Evolutionary conservation across 768 basidiomycete genomes (phyloP).

Genomic region (Russula virescens): DNA sequence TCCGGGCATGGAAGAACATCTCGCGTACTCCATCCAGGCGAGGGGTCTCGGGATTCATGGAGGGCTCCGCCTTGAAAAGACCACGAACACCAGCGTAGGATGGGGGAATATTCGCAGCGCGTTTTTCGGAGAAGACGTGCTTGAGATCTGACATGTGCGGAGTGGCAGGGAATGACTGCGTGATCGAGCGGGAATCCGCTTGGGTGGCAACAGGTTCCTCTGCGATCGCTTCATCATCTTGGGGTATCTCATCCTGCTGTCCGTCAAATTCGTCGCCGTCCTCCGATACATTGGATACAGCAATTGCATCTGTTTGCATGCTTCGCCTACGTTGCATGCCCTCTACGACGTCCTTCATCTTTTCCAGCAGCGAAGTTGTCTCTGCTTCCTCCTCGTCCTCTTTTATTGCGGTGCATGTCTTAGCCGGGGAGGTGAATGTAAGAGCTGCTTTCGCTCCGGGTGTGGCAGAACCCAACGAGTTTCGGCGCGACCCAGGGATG

Average conservation of each 20-base stretch:
- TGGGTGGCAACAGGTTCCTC: background rate
- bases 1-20: slow-evolving; percentile 28
- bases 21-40: slow-evolving; percentile 32
- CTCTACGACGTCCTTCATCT: slow-evolving; percentile 36
- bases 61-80: slow-evolving; percentile 28
- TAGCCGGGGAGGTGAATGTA: slow-evolving; percentile 9
- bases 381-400: slow-evolving; percentile 33
- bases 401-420: slow-evolving; percentile 20
- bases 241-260: slow-evolving; percentile 26
- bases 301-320: slow-evolving; percentile 25
- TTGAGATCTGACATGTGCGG: slow-evolving; percentile 31
- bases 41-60: slow-evolving; percentile 30
- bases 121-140: slow-evolving; percentile 29
- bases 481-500: slow-evolving; percentile 45
- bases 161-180: slow-evolving; percentile 25
- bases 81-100: slow-evolving; percentile 31
- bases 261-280: slow-evolving; percentile 36
- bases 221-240: slow-evolving; percentile 19
- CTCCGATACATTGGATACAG: slow-evolving; percentile 34
- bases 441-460: background rate
- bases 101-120: slow-evolving; percentile 24
- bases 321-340: slow-evolving; percentile 35
- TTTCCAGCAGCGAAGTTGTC: slow-evolving; percentile 33
- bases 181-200: slow-evolving; percentile 8
- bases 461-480: slow-evolving; percentile 27